Evolutionary conservation across 2,329 filamentous ascomycete genomes (phyloP).

Genomic region (Botrytis cinerea): DNA sequence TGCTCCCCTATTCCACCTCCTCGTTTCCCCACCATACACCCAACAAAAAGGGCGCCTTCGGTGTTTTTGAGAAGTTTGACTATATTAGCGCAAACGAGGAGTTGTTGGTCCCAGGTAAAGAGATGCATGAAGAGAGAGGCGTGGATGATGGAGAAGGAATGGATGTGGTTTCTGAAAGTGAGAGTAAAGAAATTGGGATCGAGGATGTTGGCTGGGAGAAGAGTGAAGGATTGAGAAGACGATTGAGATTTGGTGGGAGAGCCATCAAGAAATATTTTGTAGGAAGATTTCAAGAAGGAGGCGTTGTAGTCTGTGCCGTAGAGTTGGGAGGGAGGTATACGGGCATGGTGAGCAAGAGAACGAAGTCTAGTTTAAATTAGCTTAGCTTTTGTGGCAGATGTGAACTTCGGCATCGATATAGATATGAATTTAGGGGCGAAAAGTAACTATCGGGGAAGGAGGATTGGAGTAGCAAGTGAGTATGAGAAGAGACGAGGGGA

Average conservation of each 20-base stretch:
- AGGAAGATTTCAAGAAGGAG: slow-evolving; percentile 43
- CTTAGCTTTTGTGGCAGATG: background rate
- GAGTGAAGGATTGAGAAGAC: background rate
- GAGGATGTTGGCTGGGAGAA: slow-evolving; percentile 21
- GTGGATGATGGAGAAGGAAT: slow-evolving; percentile 24
- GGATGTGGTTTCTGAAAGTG: slow-evolving; percentile 13
- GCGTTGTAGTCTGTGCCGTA: slow-evolving; percentile 42
- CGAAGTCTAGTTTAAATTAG: slow-evolving; percentile 36
- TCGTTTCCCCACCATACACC: slow-evolving; percentile 15
- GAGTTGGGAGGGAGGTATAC: slow-evolving; percentile 39
- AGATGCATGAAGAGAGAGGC: slow-evolving; percentile 25
- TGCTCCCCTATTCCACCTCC: slow-evolving; percentile 19
- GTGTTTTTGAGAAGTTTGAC: background rate
- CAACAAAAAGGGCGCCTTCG: slow-evolving; percentile 19
- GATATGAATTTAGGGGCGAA: background rate
- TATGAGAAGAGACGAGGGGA: background rate
- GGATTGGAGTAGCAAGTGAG: too few relatives aligned
- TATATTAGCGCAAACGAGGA: slow-evolving; percentile 15
- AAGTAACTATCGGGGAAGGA: background rate
- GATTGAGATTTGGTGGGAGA: background rate
- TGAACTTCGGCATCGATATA: background rate
- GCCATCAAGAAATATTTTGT: slow-evolving; percentile 45
- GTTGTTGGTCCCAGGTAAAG: slow-evolving; percentile 26
- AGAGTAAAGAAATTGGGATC: slow-evolving; percentile 22
- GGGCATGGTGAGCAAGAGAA: slow-evolving; percentile 42